A percentile compares a stretch with the other conserved stretches of the same genome.
phyloP scores from a whole-genome alignment of 805 yeast species.

The Candida vartiovaarae region DNA sequence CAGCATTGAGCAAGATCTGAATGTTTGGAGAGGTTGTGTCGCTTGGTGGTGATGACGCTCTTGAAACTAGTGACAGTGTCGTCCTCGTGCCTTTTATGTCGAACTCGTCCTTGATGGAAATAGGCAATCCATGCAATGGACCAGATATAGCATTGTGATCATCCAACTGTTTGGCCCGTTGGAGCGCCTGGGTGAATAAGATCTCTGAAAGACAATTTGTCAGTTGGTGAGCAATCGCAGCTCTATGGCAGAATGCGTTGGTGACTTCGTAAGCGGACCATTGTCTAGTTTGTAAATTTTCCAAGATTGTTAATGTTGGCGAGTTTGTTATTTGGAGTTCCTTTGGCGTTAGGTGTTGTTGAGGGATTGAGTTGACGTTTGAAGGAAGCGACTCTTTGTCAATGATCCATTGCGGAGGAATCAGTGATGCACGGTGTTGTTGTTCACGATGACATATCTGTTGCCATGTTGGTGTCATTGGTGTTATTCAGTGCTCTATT shows the following conservation, averaged over 20 bases:
- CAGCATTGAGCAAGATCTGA: conserved; percentile 32
- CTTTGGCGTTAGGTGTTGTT: not conserved
- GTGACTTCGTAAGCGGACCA: conserved; percentile 39
- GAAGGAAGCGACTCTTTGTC: not conserved
- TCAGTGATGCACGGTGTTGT: not conserved
- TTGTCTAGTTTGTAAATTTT: conserved; percentile 21
- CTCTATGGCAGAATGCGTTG: conserved; percentile 48
- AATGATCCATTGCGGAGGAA: not conserved
- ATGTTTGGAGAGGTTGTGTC: conserved; percentile 33
- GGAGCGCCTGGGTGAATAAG: conserved; percentile 49
- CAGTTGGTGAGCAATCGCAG: conserved; percentile 53
- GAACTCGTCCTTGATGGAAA: conserved; percentile 45
- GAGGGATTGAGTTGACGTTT: not conserved
- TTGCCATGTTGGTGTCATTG: not conserved
- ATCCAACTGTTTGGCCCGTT: conserved; percentile 48
- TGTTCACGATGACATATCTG: not conserved
- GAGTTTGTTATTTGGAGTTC: conserved; percentile 35
- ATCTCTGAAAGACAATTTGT: conserved; percentile 27
- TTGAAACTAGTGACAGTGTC: conserved; percentile 39
- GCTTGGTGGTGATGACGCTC: conserved; percentile 44
- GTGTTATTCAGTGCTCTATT: not conserved
- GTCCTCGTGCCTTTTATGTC: conserved; percentile 39
- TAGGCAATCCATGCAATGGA: conserved; percentile 62
- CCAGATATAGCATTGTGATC: conserved; percentile 45
- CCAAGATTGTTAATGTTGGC: conserved; percentile 23